phyloP scores from a whole-genome alignment of 148 eudicot species.

The Camellia japonica region DNA sequence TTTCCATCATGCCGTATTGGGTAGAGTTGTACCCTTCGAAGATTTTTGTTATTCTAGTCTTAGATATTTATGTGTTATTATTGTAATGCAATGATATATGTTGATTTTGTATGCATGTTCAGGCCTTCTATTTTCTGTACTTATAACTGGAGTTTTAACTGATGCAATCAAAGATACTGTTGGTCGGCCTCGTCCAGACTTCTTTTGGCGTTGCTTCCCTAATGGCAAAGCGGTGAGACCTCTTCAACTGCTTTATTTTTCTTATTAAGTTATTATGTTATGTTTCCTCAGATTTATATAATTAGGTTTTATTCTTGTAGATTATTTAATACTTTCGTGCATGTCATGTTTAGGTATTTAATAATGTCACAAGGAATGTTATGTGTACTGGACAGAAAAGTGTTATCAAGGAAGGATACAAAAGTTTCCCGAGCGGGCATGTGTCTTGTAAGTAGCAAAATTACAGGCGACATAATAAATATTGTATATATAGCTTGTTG shows the following conservation, averaged over 20 bases:
- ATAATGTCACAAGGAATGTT: conserved; percentile 42
- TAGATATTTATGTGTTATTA: background rate
- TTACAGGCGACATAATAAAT: background rate
- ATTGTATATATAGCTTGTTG: background rate
- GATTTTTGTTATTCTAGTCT: conserved; percentile 1
- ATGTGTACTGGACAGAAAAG: conserved; percentile 60
- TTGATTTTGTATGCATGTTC: conserved; percentile 16
- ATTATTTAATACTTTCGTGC: background rate
- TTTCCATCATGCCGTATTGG: conserved; percentile 80
- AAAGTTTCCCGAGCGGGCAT: conserved; percentile 98
- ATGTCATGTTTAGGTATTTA: conserved; percentile 26
- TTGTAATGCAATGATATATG: background rate
- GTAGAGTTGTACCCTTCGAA: conserved; percentile 31
- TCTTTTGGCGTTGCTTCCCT: conserved; percentile 97
- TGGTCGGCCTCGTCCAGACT: conserved; percentile 96
- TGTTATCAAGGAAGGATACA: conserved; percentile 85
- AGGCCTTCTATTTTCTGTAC: conserved; percentile 83
- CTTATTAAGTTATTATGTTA: background rate
- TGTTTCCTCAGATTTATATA: background rate
- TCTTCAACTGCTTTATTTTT: background rate
- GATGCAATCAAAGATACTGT: conserved; percentile 91
- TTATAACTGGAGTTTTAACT: conserved; percentile 79
- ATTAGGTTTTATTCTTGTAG: background rate
- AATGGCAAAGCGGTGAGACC: conserved; percentile 65
- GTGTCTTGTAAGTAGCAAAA: conserved; percentile 66